These are phyloP conservation scores for Colletotrichum navitas DNA, from an alignment of 2,329 filamentous ascomycete species.

Conservation along the genomic window DNA sequence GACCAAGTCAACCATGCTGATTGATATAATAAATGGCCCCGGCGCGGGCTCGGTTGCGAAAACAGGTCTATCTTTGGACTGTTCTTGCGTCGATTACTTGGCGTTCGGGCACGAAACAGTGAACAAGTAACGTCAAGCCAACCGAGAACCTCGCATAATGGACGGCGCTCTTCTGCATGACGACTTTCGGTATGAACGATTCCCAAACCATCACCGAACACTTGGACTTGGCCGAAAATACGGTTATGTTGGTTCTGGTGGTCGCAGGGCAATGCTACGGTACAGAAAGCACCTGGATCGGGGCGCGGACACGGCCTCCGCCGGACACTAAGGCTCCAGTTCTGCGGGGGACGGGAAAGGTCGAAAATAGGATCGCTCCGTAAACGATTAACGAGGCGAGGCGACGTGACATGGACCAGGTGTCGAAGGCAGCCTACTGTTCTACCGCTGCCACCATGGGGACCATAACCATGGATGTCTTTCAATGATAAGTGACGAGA, in stretches of 20 bases:
- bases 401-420: slow-evolving; percentile 35
- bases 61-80: neutral
- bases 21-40: neutral
- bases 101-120: neutral
- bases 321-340: neutral
- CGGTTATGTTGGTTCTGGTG: neutral
- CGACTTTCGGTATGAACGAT: neutral
- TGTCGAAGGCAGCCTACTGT: slow-evolving; percentile 16
- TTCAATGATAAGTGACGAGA: slow-evolving; percentile 17
- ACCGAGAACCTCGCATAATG: neutral
- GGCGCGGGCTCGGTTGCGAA: neutral
- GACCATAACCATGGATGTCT: slow-evolving; percentile 13
- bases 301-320: neutral
- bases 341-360: slow-evolving; percentile 31
- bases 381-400: slow-evolving; percentile 39
- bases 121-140: neutral
- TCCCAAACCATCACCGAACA: neutral
- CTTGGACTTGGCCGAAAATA: neutral
- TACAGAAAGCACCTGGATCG: slow-evolving; percentile 23
- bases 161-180: too few species aligned
- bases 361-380: slow-evolving; percentile 22
- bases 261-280: neutral
- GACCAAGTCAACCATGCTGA: neutral
- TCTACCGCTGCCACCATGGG: slow-evolving; percentile 24
- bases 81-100: neutral